Percentiles rank a stretch among this genome's conserved stretches.
These are phyloP conservation scores for Lentinula aciculospora DNA, from an alignment of 768 basidiomycete genomes.

Conservation along the genomic window DNA sequence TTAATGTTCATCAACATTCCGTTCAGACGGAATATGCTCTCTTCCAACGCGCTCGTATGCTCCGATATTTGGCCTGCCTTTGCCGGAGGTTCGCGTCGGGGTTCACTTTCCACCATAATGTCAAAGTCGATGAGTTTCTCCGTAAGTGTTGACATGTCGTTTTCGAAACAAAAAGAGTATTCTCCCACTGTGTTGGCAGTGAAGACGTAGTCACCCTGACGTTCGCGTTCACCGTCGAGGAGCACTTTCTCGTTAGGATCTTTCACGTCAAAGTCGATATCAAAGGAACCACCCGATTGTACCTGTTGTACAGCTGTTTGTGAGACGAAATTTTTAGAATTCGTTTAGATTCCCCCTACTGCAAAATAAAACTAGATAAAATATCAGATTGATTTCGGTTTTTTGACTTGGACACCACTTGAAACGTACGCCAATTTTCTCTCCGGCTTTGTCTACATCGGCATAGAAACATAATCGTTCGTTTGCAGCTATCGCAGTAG, in stretches of 20 bases:
- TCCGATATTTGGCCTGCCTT: constrained; percentile 86
- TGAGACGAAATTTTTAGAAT: neutral
- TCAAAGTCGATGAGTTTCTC: constrained; percentile 94
- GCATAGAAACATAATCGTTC: constrained; percentile 91
- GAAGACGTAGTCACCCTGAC: constrained; percentile 95
- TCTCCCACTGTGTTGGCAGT: constrained; percentile 90
- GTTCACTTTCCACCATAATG: constrained; percentile 99
- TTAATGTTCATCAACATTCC: constrained; percentile 87
- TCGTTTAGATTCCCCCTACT: constrained; percentile 38
- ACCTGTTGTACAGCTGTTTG: constrained; percentile 41
- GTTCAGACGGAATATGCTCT: constrained; percentile 89
- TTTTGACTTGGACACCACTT: constrained; percentile 16
- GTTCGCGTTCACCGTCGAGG: constrained; percentile 83
- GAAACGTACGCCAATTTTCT: constrained; percentile 86
- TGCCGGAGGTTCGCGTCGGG: constrained; percentile 81
- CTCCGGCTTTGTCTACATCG: constrained; percentile 91
- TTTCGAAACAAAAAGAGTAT: constrained; percentile 96
- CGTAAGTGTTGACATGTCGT: constrained; percentile 92
- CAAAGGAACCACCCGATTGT: constrained; percentile 96
- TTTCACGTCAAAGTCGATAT: constrained; percentile 90
- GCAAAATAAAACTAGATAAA: constrained; percentile 90
- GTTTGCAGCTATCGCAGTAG: constrained; percentile 73
- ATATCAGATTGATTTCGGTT: constrained; percentile 7
- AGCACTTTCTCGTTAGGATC: constrained; percentile 87
- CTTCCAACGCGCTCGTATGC: constrained; percentile 90